Conservation (phyloP, 768 basidiomycete genomes). For the Clitopilus hobsonii region DNA sequence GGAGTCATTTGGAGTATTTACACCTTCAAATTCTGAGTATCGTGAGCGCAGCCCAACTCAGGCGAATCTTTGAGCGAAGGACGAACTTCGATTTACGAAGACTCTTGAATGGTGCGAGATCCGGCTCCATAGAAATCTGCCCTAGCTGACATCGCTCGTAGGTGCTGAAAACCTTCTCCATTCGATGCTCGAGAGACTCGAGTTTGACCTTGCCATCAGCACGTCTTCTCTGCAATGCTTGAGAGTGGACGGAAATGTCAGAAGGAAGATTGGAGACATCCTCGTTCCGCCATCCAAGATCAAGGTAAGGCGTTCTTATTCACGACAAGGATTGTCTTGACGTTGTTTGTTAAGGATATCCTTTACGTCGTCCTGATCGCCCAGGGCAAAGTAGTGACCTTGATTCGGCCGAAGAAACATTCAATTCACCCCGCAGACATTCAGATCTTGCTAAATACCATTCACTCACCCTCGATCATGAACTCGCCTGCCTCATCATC, state of each 20-base stretch:
- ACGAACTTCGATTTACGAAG: slow-evolving; percentile 89
- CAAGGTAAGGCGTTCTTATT: slow-evolving; percentile 45
- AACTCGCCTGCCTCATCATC: slow-evolving; percentile 79
- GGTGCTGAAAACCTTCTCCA: slow-evolving; percentile 81
- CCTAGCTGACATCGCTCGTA: slow-evolving; percentile 19
- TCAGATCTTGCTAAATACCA: slow-evolving; percentile 88
- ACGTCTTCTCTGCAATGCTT: slow-evolving; percentile 81
- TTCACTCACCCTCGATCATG: slow-evolving; percentile 74
- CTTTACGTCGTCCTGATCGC: slow-evolving; percentile 89
- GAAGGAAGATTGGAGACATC: slow-evolving; percentile 73
- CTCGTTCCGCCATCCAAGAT: slow-evolving; percentile 79
- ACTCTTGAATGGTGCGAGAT: slow-evolving; percentile 53
- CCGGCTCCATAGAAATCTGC: neutral
- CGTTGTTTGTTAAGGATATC: slow-evolving; percentile 57
- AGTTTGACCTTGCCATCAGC: slow-evolving; percentile 77
- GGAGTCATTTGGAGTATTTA: slow-evolving; percentile 91
- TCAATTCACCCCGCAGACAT: slow-evolving; percentile 95
- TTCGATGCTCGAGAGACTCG: slow-evolving; percentile 64
- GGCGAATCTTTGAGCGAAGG: slow-evolving; percentile 80
- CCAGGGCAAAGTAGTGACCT: slow-evolving; percentile 71
- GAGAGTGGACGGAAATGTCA: slow-evolving; percentile 60
- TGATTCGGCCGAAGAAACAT: slow-evolving; percentile 88
- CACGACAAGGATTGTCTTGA: neutral
- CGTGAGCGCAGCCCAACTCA: slow-evolving; percentile 80
- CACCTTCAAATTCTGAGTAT: slow-evolving; percentile 92